Base-by-base conservation (phyloP, 2,329 filamentous ascomycete genomes). In the Fusarium zealandicum region DNA sequence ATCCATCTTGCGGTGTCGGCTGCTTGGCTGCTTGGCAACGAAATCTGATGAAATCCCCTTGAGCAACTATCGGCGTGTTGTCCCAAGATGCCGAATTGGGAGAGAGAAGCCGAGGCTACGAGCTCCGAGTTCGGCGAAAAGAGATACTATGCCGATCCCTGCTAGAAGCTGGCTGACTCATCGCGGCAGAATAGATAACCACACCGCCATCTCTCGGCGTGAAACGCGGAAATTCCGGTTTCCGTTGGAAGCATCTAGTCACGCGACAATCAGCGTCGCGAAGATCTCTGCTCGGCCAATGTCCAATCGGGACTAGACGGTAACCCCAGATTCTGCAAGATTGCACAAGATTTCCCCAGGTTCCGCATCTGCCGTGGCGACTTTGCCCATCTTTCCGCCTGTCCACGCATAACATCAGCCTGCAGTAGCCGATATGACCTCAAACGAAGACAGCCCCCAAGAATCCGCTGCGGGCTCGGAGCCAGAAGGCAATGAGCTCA, bases 401-500 rank as follows among this genome's bases (percentile, higher is more conserved):
- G 22, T 37, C 31, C 51, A 36, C 39, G 28, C 31, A 32, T 22
- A 39, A 30, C 20, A 27, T 14, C 25, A 50, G 22, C 22, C 37
- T 14, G 13, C 27, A 49, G 52, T 49, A 49, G 42, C 51, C 55
- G 46, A 39, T 13, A 64, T 64, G 61, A 44, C 60, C 39, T 51
- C 57, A 1, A 56, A 45, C 25, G 44, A 45, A 25, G 54, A 48
- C 7, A 55, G 48, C 14, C 55, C 51, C 17, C 48, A 38, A 18
- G 57, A 41, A 13, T 61, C 57, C 13, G 43, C 41, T 22, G 59
- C 51, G n/a, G 55, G 52, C 18, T 67, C 64, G 11, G 64, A 67
- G 13, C 38, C 35, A 25, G 61, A 61, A 9, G 55, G 33, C 14
- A 60, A 67, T 36, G 57, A 63, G 14, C 16, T 51, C 28, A 55